These are phyloP conservation scores for Anastatica hierochuntica DNA, from an alignment of 345 rosid genomes.

Conservation along the genomic window DNA sequence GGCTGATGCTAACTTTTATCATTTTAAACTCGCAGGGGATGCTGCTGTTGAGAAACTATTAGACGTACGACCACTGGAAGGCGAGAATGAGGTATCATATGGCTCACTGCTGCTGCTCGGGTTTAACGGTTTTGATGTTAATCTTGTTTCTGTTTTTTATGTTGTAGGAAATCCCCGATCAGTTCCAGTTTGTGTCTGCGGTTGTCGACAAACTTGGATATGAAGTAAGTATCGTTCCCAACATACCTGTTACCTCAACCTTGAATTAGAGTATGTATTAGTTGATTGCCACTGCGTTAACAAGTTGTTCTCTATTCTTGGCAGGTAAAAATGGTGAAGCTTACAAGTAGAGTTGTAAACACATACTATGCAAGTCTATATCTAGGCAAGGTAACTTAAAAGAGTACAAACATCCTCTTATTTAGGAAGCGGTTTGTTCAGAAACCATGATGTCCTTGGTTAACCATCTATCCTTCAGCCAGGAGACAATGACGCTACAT, in stretches of 20 bases:
- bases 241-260: too few relatives aligned
- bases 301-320: constrained; percentile 9
- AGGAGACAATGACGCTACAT: constrained; percentile 42
- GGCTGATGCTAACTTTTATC: constrained; percentile 19
- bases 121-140: not conserved
- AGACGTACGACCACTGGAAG: constrained; percentile 30
- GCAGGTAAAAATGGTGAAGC: constrained; percentile 82
- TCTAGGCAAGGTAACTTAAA: constrained; percentile 56
- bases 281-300: not conserved
- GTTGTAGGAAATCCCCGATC: constrained; percentile 63
- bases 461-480: constrained; percentile 44
- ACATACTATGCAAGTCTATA: constrained; percentile 61
- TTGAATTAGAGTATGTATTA: too few relatives aligned
- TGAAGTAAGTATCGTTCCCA: constrained; percentile 30
- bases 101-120: not conserved
- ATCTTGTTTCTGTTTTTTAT: not conserved
- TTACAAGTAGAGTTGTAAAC: constrained; percentile 59
- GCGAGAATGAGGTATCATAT: constrained; percentile 36
- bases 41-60: constrained; percentile 60
- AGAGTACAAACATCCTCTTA: constrained; percentile 10
- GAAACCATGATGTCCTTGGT: not conserved
- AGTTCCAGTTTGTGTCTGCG: constrained; percentile 52
- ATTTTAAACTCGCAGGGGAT: constrained; percentile 41
- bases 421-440: not conserved
- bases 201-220: constrained; percentile 54